Evolutionary conservation across 108 stramenopile species (phyloP), one percentile per base, ranked within the genome.

Genomic region (Skeletonema marinoi): DNA sequence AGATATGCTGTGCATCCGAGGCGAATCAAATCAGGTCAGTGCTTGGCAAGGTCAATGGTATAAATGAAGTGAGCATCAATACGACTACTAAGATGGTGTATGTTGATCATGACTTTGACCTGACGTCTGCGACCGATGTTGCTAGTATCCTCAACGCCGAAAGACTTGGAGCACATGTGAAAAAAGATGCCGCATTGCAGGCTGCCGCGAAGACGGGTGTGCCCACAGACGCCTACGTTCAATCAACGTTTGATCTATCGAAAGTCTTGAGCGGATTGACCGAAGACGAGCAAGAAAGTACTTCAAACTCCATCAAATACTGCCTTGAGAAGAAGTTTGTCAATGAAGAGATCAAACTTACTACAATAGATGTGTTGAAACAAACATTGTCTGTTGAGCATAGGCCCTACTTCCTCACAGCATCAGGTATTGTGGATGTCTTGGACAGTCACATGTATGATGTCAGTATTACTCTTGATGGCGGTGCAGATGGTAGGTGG

Each of bases 1-100:
- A 71, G 36, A 88, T 89, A 8, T 91, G 90, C 65, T 91, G 90
- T 64, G 85, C 88, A 0, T 71, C 77, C 7, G 90, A 91, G 71
- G 68, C 81, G 11, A 72, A 75, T 35, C 77, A 78, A 16, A 83
- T 88, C 32, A 79, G 83, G 65, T 59, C 78, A 11, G 68, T 68
- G 12, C 66, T 90, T 6, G 66, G 65, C 21, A 48, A 32, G 0
- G n/a, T 88, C 11, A 17, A 71, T 0, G 92, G 90, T 50, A 79
- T 90, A 3, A 36, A 16, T 2, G 62, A 82, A 25, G 77, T 90
- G 2, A 66, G 61, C 11, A 78, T 91, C 60, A 87, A 88, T 60
- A 70, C 88, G 39, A 78, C 88, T 7, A 82, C 78, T 51, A 74
- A 79, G 75, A 65, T 80, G 48, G 82, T 88, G 19, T 87, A 86